Evolutionary conservation across 768 basidiomycete genomes (phyloP), one percentile per base, ranked within the genome.

Genomic region (Pleurotus ostreatus): DNA sequence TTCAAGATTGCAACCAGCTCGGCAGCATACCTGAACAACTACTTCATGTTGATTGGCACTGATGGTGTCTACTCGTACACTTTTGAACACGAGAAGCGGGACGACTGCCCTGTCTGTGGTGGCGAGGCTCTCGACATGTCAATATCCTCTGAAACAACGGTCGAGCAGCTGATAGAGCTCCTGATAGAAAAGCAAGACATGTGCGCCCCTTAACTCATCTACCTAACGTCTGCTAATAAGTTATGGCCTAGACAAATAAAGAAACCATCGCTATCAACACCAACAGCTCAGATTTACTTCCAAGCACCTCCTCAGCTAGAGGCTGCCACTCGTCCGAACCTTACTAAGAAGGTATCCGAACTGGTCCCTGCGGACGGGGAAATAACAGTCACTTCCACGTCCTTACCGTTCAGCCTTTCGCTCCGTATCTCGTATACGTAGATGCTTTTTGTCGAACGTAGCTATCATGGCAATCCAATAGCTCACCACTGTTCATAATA

Each of bases 1-100:
- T 96, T 99, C 79, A 99, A 99, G 73, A 93, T 99, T 57, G 95
- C 93, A 20, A 98, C 97, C 0, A 92, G 86, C 60, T 92, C 92
- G 20, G 96, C 95, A 0, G 92, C 94, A 4, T 96, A 86, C 67
- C 78, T 99, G 55, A 91, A 96, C 72, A 98, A 98, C 69, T 99
- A 98, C 69, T 97, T 98, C 72, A 94, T 98, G 94, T 81, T 98
- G 56, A 94, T 95, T 59, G 97, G 97, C 34, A 98, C 94, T 7
- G 94, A 98, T 52, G 89, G 93, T 20, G 83, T 98, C 8, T 99
- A 99, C 72, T 94, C 96, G 2, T 95, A 91, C 73, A 98, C 97
- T 0, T 99, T 98, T 66, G 86, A 97, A 73, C 91, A 96, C 66
- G 93, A 98, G 74, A 86, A 85, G 65, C 88, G 94, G 38, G 80